Percentiles rank a stretch among this genome's conserved stretches.
These are phyloP conservation scores for Penstemon barbatus DNA, from an alignment of 257 asterid genomes.

Conservation along the genomic window DNA sequence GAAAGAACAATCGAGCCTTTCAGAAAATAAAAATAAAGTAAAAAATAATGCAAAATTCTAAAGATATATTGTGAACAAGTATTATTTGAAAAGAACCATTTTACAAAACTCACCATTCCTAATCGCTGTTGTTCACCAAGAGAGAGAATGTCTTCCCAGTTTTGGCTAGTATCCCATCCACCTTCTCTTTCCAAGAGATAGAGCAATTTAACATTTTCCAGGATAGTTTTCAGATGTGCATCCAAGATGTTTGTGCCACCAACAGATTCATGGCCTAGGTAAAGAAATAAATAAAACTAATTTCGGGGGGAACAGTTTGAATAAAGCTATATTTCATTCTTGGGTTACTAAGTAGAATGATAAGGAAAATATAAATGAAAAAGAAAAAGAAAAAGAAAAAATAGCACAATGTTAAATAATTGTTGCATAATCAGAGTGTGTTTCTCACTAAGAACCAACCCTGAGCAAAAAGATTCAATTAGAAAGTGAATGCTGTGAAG, in stretches of 20 bases:
- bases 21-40: constrained; percentile 32
- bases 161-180: constrained; percentile 80
- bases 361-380: too few relatives aligned
- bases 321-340: neutral
- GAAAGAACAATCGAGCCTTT: constrained; percentile 96
- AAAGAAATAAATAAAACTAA: constrained; percentile 28
- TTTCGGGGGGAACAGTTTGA: constrained; percentile 2
- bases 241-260: constrained; percentile 48
- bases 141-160: constrained; percentile 98
- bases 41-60: constrained; percentile 14
- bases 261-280: constrained; percentile 49
- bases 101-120: constrained; percentile 74
- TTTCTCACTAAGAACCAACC: too few relatives aligned
- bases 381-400: too few relatives aligned
- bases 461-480: too few relatives aligned
- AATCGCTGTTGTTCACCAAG: constrained; percentile 98
- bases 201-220: constrained; percentile 79
- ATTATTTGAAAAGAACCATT: constrained; percentile 12
- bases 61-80: constrained; percentile 9
- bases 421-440: too few relatives aligned
- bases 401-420: too few relatives aligned
- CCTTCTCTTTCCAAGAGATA: constrained; percentile 98
- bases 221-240: constrained; percentile 64
- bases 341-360: too few relatives aligned
- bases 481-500: too few relatives aligned